Evolutionary conservation across 2,329 filamentous ascomycete genomes (phyloP), one percentile per base, ranked within the genome.

Genomic region (Cladosporium sp.): DNA sequence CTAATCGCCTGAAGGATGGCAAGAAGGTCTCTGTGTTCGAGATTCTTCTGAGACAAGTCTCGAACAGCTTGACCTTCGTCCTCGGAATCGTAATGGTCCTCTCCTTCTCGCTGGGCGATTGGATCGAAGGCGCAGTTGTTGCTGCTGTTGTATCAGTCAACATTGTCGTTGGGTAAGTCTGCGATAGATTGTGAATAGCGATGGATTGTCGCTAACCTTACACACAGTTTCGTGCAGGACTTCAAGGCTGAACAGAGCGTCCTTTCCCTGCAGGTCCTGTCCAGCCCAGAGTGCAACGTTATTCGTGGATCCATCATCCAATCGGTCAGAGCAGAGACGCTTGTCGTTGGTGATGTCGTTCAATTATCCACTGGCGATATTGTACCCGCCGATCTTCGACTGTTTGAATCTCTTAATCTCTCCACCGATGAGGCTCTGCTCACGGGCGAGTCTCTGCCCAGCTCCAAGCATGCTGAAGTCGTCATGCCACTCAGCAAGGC

Each of bases 351-450:
- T 64, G 89, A 91, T 70, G 77, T 91, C 58, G 86, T 87, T 14
- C 84, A 86, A 67, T 73, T 86, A 63, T 85, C 84, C 71, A 83
- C 86, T 52, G 89, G 89, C 69, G 88, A 90, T 74, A 86, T 89
- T 55, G 82, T 90, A 36, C 88, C 89, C 5, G 89, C 89, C 38
- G 89, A 91, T 76, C 79, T 90, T 64, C 47, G 77, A 18, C 74
- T 85, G 1, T 76, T 88, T 66, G 84, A 89, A 67, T 85, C 86
- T 62, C 86, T 92, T 77, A 93, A 93, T 76, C 81, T 92, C 67
- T 90, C 90, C 63, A 89, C 88, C 65, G 90, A 93, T 67, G 88
- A 91, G 75, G 87, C 88, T 15, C 81, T 90, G 34, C 81, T 91
- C 30, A 91, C 89, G 2, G 89, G 89, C 69, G 89, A 91, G 78